Evolutionary conservation across 129 eudicot genomes (phyloP).

Genomic region (Apium graveolens): DNA sequence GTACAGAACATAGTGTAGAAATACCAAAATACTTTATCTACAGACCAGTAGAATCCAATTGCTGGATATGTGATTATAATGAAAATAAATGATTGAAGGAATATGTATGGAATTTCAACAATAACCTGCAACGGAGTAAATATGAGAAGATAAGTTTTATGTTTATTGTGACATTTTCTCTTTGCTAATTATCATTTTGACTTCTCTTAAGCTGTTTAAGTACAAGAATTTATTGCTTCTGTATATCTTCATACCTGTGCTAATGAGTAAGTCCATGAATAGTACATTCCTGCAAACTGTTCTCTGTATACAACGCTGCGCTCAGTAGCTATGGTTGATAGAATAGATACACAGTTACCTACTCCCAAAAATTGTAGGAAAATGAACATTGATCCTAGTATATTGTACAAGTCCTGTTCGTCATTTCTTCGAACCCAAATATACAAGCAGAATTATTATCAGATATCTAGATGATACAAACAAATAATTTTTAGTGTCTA

Average conservation of each 20-base stretch:
- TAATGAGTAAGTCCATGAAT: constrained; percentile 12
- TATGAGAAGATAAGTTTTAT: background rate
- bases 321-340: constrained; percentile 3
- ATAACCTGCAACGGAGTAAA: constrained; percentile 12
- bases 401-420: constrained; percentile 7
- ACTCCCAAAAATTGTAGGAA: constrained; percentile 8
- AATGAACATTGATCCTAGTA: constrained; percentile 11
- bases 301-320: constrained; percentile 10
- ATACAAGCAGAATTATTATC: background rate
- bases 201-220: background rate
- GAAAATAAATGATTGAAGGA: constrained; percentile 11
- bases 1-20: constrained; percentile 12
- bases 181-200: background rate
- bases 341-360: background rate
- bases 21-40: constrained; percentile 10
- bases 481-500: background rate
- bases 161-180: background rate
- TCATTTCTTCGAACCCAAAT: constrained; percentile 3
- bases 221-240: background rate
- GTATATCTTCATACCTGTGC: constrained; percentile 13
- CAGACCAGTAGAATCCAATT: constrained; percentile 21
- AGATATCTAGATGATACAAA: background rate
- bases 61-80: constrained; percentile 16
- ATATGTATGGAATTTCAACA: constrained; percentile 20
- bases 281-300: constrained; percentile 18